phyloP scores from a whole-genome alignment of 2,329 filamentous ascomycete genomes.

The Ceratocystis cacaofunesta region DNA sequence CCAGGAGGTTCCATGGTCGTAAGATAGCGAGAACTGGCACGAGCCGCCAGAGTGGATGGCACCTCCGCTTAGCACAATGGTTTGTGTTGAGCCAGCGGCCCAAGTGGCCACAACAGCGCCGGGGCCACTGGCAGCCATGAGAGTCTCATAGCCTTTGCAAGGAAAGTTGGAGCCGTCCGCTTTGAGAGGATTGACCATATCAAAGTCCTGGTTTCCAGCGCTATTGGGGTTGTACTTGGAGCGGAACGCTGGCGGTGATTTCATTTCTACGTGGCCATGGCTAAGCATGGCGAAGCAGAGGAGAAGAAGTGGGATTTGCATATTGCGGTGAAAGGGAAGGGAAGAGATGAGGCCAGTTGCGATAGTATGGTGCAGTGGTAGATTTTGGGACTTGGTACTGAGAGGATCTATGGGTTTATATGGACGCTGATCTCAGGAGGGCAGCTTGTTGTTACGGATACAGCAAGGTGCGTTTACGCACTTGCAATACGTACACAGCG shows the following conservation, averaged over 20 bases:
- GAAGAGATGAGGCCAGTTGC: not conserved
- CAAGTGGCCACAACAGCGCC: conserved; percentile 36
- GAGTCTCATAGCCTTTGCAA: conserved; percentile 37
- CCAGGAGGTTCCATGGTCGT: conserved; percentile 45
- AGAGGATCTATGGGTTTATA: not conserved
- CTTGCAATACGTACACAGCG: not conserved
- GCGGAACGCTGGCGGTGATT: conserved; percentile 22
- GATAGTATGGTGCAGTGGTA: not conserved
- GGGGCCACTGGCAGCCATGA: conserved; percentile 20
- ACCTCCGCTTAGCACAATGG: conserved; percentile 39
- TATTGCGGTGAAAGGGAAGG: not conserved
- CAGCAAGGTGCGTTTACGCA: not conserved
- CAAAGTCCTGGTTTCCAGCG: conserved; percentile 33
- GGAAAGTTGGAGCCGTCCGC: conserved; percentile 40
- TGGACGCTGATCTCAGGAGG: not conserved
- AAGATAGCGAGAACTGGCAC: conserved; percentile 48
- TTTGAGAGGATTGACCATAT: conserved; percentile 43
- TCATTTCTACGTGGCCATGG: conserved; percentile 24
- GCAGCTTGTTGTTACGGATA: not conserved
- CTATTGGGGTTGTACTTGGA: conserved; percentile 22
- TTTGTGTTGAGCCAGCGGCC: conserved; percentile 36
- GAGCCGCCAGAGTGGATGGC: conserved; percentile 43
- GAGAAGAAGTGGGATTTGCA: conserved; percentile 9
- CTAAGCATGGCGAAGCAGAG: conserved; percentile 10
- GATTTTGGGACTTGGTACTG: not conserved